A percentile compares a stretch with the other conserved stretches of the same genome.
Evolutionary conservation across 1,284 basidiomycete genomes (phyloP).

Genomic region (Boletus sp.): DNA sequence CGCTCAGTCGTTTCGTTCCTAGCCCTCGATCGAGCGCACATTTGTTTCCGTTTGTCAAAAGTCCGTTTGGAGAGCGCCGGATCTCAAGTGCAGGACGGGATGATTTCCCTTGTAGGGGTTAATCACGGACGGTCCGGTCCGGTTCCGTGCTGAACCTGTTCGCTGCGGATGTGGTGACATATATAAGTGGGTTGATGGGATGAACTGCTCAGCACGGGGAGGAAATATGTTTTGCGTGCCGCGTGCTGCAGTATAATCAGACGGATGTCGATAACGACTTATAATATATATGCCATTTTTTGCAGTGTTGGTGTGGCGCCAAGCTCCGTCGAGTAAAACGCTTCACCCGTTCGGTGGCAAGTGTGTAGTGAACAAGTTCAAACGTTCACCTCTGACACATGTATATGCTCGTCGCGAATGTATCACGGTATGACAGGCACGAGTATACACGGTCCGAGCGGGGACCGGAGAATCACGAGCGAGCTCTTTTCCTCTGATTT

Average conservation of each 20-base stretch:
- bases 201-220: slow-evolving; percentile 53
- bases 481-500: slow-evolving; percentile 15
- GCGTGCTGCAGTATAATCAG: background rate
- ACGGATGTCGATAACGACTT: slow-evolving; percentile 6
- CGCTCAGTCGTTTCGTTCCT: slow-evolving; percentile 7
- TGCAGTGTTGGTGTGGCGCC: slow-evolving; percentile 40
- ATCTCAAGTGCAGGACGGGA: background rate
- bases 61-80: slow-evolving; percentile 40
- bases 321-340: background rate
- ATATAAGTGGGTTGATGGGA: slow-evolving; percentile 66
- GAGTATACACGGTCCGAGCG: background rate
- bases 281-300: background rate
- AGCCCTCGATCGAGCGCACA: slow-evolving; percentile 66
- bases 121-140: slow-evolving; percentile 70
- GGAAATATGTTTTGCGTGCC: background rate
- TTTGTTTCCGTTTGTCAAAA: slow-evolving; percentile 65
- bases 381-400: background rate
- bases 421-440: slow-evolving; percentile 1
- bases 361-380: background rate
- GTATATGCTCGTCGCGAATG: slow-evolving; percentile 31
- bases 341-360: background rate
- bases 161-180: slow-evolving; percentile 66
- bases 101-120: slow-evolving; percentile 42
- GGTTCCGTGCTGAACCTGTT: slow-evolving; percentile 75
- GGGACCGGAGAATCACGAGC: slow-evolving; percentile 10